A percentile compares a stretch with the other conserved stretches of the same genome.
These are phyloP conservation scores for Colletotrichum euphorbiae DNA, from an alignment of 2,329 filamentous ascomycete species.

Conservation along the genomic window DNA sequence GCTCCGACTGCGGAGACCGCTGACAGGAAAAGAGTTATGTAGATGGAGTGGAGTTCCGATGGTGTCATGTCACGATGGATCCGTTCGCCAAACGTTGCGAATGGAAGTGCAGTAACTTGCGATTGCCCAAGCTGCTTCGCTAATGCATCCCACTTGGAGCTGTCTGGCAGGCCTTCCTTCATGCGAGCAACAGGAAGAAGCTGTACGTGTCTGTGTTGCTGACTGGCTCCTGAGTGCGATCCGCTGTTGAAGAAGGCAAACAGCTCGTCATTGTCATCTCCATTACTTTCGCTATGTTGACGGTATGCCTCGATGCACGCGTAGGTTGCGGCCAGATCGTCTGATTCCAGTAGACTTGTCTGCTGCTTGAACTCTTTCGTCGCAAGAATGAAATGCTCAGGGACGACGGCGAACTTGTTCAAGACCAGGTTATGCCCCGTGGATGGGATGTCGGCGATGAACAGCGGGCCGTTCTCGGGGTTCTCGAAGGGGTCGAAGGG, in stretches of 20 bases:
- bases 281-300: conserved; percentile 43
- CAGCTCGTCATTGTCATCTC: conserved; percentile 52
- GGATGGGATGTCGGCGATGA: conserved; percentile 63
- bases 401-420: conserved; percentile 81
- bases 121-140: conserved; percentile 52
- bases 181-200: conserved; percentile 75
- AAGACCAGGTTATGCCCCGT: conserved; percentile 71
- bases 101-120: conserved; percentile 50
- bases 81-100: conserved; percentile 56
- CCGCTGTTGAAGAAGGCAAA: conserved; percentile 80
- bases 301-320: conserved; percentile 70
- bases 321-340: conserved; percentile 71
- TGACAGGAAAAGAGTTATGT: conserved; percentile 60
- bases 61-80: conserved; percentile 51
- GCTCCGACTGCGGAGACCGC: conserved; percentile 55
- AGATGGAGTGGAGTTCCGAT: conserved; percentile 54
- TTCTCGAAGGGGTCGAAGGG: conserved; percentile 74
- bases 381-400: conserved; percentile 77
- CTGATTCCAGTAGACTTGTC: conserved; percentile 69
- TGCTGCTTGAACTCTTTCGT: conserved; percentile 74
- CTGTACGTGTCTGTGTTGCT: conserved; percentile 79
- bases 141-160: conserved; percentile 61
- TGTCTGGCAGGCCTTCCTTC: conserved; percentile 60
- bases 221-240: conserved; percentile 74
- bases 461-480: conserved; percentile 64